Percentiles rank a stretch among this genome's conserved stretches.
phyloP scores from a whole-genome alignment of 1,284 basidiomycete species.

The Porodaedalea pini region DNA sequence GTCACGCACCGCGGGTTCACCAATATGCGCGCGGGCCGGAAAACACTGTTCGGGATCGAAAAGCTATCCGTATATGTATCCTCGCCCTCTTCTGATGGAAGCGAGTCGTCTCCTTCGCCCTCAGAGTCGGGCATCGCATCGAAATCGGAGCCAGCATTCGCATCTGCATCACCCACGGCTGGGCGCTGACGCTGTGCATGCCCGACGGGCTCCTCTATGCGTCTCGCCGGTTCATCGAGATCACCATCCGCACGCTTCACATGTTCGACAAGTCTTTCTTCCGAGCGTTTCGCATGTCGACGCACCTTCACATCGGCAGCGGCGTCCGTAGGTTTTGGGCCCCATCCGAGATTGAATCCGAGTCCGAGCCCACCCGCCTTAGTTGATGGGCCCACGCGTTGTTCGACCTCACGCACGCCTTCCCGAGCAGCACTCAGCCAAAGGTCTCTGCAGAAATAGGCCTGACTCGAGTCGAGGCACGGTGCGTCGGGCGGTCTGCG shows the following conservation, averaged over 20 bases:
- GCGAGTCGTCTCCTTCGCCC: conserved; percentile 9
- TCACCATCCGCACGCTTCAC: neutral
- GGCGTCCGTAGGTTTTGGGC: conserved; percentile 16
- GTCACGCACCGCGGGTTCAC: conserved; percentile 94
- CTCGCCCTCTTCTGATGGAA: neutral
- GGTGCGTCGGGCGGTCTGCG: conserved; percentile 70
- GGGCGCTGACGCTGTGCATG: conserved; percentile 33
- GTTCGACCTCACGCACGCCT: conserved; percentile 49
- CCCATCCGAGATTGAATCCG: conserved; percentile 20
- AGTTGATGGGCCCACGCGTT: conserved; percentile 14
- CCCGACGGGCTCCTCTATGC: conserved; percentile 30
- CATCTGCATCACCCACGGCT: conserved; percentile 55
- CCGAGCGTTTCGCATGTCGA: conserved; percentile 14
- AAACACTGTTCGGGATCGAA: conserved; percentile 83
- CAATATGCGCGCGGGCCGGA: conserved; percentile 82
- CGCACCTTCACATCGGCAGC: conserved; percentile 21
- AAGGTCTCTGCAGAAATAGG: conserved; percentile 93
- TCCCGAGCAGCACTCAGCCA: conserved; percentile 83
- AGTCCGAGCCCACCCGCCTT: conserved; percentile 24
- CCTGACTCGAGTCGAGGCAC: conserved; percentile 90
- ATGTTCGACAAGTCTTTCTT: neutral
- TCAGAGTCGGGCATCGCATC: conserved; percentile 75
- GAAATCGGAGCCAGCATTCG: conserved; percentile 82
- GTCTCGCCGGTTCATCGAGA: neutral
- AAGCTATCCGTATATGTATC: conserved; percentile 33